These are phyloP conservation scores for Westerdykella aurantiaca DNA, from an alignment of 2,329 filamentous ascomycete genomes.

Conservation along the genomic window DNA sequence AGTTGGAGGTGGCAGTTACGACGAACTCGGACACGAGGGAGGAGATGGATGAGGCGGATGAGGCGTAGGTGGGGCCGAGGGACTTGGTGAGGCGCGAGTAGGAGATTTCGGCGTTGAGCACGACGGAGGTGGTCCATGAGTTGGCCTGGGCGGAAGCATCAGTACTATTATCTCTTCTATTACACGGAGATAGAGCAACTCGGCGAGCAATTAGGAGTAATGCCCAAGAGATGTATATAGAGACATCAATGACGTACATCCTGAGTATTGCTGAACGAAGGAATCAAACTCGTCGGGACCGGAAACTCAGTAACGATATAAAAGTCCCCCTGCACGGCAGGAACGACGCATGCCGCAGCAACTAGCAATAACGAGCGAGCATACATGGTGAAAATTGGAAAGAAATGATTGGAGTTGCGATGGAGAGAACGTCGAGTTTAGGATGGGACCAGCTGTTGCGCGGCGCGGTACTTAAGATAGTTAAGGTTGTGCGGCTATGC, in stretches of 20 bases:
- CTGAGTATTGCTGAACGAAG: not conserved
- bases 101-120: conserved; percentile 20
- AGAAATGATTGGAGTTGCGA: not conserved
- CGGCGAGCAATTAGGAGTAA: too few relatives aligned
- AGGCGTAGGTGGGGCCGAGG: conserved; percentile 21
- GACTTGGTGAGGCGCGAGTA: conserved; percentile 17
- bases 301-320: conserved; percentile 2
- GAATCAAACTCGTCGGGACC: conserved; percentile 1
- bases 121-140: conserved; percentile 25
- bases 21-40: conserved; percentile 25
- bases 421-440: too few relatives aligned
- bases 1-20: conserved; percentile 11
- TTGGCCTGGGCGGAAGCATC: conserved; percentile 11
- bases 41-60: conserved; percentile 20
- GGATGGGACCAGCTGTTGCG: too few relatives aligned
- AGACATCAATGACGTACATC: not conserved
- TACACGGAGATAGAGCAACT: too few relatives aligned
- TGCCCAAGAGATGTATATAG: not conserved
- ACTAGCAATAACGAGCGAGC: conserved; percentile 15
- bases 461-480: too few relatives aligned
- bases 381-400: conserved; percentile 5
- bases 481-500: too few relatives aligned
- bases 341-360: conserved; percentile 17
- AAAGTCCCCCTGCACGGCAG: conserved; percentile 7
- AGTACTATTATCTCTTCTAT: not conserved